Conservation (phyloP, 83 land plant species). For the Diphasiastrum complanatum region DNA sequence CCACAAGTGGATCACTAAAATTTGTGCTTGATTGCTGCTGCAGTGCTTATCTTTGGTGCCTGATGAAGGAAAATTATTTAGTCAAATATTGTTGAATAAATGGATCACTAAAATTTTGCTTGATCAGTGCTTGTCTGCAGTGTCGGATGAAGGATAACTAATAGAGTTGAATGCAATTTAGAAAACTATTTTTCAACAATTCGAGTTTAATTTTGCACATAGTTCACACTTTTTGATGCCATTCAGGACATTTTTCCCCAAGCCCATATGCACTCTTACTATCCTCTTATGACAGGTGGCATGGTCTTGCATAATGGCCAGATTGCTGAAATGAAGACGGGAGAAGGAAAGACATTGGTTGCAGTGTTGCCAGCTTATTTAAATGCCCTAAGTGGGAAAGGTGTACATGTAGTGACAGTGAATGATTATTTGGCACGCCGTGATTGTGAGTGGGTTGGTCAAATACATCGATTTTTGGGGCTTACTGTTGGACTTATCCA, state of each 20-base stretch:
- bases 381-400: slow-evolving; percentile 86
- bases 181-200: no score
- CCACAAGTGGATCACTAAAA: no score
- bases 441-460: slow-evolving; percentile 99
- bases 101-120: no score
- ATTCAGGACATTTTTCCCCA: slow-evolving; percentile 5
- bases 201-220: neutral
- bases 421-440: slow-evolving; percentile 97
- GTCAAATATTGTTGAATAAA: no score
- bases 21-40: no score
- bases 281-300: slow-evolving; percentile 51
- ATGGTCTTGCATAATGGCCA: slow-evolving; percentile 98
- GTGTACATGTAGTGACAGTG: slow-evolving; percentile 97
- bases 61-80: no score
- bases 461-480: slow-evolving; percentile 93
- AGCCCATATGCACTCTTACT: slow-evolving; percentile 1
- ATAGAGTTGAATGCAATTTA: no score
- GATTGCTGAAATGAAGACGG: slow-evolving; percentile 99
- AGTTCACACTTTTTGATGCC: neutral
- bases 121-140: no score
- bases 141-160: no score
- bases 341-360: slow-evolving; percentile 99
- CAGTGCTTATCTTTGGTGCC: no score
- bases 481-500: slow-evolving; percentile 96
- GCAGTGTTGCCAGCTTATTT: slow-evolving; percentile 93